Conservation (phyloP, 345 rosid species). For the Hirschfeldia incana region DNA sequence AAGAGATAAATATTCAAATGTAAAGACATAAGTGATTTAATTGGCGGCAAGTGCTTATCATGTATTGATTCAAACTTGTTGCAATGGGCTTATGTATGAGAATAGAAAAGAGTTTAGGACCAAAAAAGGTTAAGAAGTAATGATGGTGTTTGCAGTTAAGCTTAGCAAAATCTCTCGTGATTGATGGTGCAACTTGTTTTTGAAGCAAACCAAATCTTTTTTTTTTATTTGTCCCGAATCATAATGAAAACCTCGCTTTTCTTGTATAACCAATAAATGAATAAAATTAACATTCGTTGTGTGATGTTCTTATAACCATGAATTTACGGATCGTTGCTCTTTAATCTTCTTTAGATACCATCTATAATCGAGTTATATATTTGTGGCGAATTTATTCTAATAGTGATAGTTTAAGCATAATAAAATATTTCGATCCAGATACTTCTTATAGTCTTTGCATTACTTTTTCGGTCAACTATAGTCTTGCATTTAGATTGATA, state of each 20-base stretch:
- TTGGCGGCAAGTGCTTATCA: neutral
- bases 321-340: neutral
- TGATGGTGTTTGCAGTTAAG: conserved; percentile 23
- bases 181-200: conserved; percentile 23
- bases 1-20: neutral
- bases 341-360: neutral
- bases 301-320: neutral
- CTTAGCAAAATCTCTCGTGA: conserved; percentile 22
- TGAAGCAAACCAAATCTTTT: conserved; percentile 23
- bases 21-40: neutral
- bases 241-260: neutral
- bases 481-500: neutral
- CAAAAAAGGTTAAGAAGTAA: conserved; percentile 14
- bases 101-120: conserved; percentile 1
- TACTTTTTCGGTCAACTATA: neutral
- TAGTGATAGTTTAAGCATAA: neutral
- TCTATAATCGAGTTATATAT: neutral
- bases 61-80: neutral
- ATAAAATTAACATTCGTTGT: neutral
- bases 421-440: neutral
- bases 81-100: conserved; percentile 16
- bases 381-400: neutral
- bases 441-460: neutral
- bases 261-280: neutral
- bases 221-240: neutral